Evolutionary conservation across 805 yeast genomes (phyloP).

Genomic region (Candida boidinii): DNA sequence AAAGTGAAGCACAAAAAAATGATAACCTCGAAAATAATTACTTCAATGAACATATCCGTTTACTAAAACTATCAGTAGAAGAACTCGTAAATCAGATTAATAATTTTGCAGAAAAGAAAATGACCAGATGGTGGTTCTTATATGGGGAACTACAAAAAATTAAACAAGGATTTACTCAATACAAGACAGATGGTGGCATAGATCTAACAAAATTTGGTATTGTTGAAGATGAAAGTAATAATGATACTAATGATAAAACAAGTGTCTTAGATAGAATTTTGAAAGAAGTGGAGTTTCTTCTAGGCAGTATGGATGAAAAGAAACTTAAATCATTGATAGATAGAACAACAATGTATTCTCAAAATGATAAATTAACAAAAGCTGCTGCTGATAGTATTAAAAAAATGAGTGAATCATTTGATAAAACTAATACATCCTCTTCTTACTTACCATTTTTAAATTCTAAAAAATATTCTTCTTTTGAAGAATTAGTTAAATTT

Average conservation of each 20-base stretch:
- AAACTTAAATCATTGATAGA: slow-evolving; percentile 6
- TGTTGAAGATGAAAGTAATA: neutral
- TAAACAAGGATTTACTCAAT: slow-evolving; percentile 19
- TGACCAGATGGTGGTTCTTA: slow-evolving; percentile 36
- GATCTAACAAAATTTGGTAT: neutral
- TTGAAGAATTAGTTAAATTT: too few species aligned
- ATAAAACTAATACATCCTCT: too few species aligned
- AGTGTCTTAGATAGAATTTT: neutral
- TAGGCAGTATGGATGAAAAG: too few species aligned
- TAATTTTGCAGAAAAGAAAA: slow-evolving; percentile 23
- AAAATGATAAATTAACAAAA: too few species aligned
- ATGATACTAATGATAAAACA: neutral
- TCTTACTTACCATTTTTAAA: too few species aligned
- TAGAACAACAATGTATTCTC: slow-evolving; percentile 5
- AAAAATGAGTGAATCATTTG: too few species aligned
- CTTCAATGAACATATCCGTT: slow-evolving; percentile 8
- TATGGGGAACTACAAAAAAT: slow-evolving; percentile 31
- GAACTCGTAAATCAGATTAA: slow-evolving; percentile 25
- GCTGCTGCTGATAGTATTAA: too few species aligned
- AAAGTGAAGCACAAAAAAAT: too few species aligned
- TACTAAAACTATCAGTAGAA: slow-evolving; percentile 9
- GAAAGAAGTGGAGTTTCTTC: too few species aligned
- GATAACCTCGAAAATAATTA: too few species aligned
- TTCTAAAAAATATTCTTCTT: too few species aligned
- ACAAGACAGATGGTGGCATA: neutral